phyloP scores from a whole-genome alignment of 2,329 filamentous ascomycete species.

The Arthrobotrys megalospora region DNA sequence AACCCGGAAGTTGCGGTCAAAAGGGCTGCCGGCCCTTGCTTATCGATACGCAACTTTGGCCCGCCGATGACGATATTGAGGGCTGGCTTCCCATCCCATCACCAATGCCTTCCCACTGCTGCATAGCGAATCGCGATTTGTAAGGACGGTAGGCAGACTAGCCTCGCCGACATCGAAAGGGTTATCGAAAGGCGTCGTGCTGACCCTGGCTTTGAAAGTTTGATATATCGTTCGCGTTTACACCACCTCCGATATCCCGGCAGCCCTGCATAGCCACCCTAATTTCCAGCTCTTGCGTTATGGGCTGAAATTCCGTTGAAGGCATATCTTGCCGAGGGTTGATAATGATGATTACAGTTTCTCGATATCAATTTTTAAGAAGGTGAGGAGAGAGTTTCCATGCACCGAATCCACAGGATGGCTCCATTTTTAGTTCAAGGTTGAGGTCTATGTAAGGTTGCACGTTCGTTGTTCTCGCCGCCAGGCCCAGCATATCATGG shows the following conservation, averaged over 20 bases:
- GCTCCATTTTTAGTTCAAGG: too few relatives aligned
- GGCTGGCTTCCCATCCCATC: not conserved
- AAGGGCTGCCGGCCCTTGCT: conserved; percentile 11
- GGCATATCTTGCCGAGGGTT: conserved; percentile 26
- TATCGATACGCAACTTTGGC: conserved; percentile 34
- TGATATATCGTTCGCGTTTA: not conserved
- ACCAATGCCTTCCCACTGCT: not conserved
- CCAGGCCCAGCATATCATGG: not conserved
- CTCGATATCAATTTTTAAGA: not conserved
- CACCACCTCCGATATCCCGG: conserved; percentile 7
- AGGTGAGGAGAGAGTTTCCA: not conserved
- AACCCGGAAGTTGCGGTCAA: conserved; percentile 33
- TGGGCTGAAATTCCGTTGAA: conserved; percentile 1
- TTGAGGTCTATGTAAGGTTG: not conserved
- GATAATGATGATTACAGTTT: not conserved
- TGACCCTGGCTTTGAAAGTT: not conserved
- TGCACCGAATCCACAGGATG: not conserved
- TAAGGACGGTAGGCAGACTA: not conserved
- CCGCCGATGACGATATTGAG: not conserved
- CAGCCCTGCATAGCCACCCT: conserved; percentile 24
- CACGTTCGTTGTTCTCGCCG: not conserved
- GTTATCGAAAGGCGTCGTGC: not conserved
- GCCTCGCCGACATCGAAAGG: not conserved
- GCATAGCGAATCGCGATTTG: not conserved
- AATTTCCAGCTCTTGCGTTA: conserved; percentile 16